phyloP scores from a whole-genome alignment of 2,329 filamentous ascomycete genomes.

The Aspergillus vadensis region DNA sequence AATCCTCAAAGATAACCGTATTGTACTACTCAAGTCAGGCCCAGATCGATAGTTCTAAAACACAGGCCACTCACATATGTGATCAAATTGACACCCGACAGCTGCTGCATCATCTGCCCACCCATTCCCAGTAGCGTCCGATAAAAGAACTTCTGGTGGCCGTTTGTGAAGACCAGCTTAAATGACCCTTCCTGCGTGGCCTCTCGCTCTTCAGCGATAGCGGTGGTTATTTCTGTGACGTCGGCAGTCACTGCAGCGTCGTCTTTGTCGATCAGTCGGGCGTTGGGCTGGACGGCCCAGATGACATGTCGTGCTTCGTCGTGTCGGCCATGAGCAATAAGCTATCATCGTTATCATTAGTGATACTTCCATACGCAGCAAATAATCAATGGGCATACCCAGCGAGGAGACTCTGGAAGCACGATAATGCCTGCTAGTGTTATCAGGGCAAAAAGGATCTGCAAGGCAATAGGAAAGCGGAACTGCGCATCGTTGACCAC shows the following conservation, averaged over 20 bases:
- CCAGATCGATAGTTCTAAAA: neutral
- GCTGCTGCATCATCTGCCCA: slow-evolving; percentile 38
- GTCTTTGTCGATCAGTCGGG: slow-evolving; percentile 23
- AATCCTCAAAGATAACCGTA: slow-evolving; percentile 50
- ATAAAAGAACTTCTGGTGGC: slow-evolving; percentile 27
- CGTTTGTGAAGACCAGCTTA: slow-evolving; percentile 27
- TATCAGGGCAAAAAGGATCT: slow-evolving; percentile 34
- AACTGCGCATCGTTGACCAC: slow-evolving; percentile 32
- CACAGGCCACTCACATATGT: slow-evolving; percentile 25
- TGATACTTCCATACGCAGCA: neutral
- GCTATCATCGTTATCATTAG: slow-evolving; percentile 14
- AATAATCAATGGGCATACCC: slow-evolving; percentile 15
- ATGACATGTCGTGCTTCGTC: slow-evolving; percentile 41
- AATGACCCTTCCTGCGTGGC: slow-evolving; percentile 27
- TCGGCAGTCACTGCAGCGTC: slow-evolving; percentile 30
- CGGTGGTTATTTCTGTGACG: slow-evolving; percentile 25
- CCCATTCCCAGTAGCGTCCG: slow-evolving; percentile 33
- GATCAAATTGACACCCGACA: slow-evolving; percentile 34
- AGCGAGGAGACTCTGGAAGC: slow-evolving; percentile 51
- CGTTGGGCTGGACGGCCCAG: slow-evolving; percentile 35
- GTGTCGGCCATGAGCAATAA: slow-evolving; percentile 37
- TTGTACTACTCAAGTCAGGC: slow-evolving; percentile 30
- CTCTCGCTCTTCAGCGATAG: slow-evolving; percentile 27
- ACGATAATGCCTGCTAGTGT: slow-evolving; percentile 33
- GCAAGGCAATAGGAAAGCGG: slow-evolving; percentile 37